Conservation (phyloP, 805 yeast species). For the Candida hungchunana region DNA sequence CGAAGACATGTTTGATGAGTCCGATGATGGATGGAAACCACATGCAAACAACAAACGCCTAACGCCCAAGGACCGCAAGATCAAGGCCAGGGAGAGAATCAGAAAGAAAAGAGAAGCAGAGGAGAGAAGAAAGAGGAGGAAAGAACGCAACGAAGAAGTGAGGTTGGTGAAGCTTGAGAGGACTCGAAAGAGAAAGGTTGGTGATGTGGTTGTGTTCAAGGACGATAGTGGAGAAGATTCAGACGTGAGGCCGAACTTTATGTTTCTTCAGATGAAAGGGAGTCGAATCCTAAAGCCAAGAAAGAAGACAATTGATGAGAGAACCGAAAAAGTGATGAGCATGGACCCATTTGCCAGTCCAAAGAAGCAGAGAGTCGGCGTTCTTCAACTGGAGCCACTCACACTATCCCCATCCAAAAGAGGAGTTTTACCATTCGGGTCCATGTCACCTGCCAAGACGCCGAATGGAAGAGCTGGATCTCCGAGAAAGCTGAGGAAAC, state of each 20-base stretch:
- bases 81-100: not conserved
- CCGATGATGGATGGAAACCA: no score
- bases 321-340: slow-evolving; percentile 7
- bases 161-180: slow-evolving; percentile 1
- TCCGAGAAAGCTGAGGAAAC: slow-evolving; percentile 38
- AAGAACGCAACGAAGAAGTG: not conserved
- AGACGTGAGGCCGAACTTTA: slow-evolving; percentile 5
- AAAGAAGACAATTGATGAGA: slow-evolving; percentile 4
- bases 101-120: not conserved
- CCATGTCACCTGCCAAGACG: slow-evolving; percentile 26
- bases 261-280: slow-evolving; percentile 4
- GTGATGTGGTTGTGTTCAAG: not conserved
- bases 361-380: slow-evolving; percentile 26
- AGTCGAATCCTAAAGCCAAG: slow-evolving; percentile 5
- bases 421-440: slow-evolving; percentile 23
- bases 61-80: no score
- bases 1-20: no score
- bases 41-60: no score
- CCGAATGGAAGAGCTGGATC: slow-evolving; percentile 45
- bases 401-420: slow-evolving; percentile 30
- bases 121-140: not conserved
- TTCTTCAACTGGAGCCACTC: slow-evolving; percentile 16
- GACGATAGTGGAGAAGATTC: slow-evolving; percentile 3
- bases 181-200: not conserved
- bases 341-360: slow-evolving; percentile 29